phyloP scores from a whole-genome alignment of 2,329 filamentous ascomycete species.

The Dactylellina cionopaga region DNA sequence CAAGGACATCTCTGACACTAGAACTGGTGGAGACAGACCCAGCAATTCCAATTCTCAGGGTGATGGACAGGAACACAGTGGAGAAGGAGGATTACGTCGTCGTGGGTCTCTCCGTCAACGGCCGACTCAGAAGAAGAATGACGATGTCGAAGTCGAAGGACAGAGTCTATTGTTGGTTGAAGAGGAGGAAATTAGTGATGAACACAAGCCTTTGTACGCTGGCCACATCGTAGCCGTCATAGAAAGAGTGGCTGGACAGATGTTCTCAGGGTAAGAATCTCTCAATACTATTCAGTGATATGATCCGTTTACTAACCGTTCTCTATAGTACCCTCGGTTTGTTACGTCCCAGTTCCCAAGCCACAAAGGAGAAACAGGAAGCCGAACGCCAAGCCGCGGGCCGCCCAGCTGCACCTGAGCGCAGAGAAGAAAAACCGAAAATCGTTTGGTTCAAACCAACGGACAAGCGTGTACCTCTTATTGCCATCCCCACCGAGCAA shows the following conservation, averaged over 20 bases:
- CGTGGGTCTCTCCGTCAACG: conserved; percentile 95
- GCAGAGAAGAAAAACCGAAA: conserved; percentile 95
- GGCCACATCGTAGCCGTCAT: conserved; percentile 97
- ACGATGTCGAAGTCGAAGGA: conserved; percentile 97
- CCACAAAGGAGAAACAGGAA: conserved; percentile 99
- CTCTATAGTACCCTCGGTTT: conserved; percentile 78
- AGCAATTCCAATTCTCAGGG: conserved; percentile 74
- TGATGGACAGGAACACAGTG: conserved; percentile 48
- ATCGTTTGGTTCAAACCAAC: conserved; percentile 99
- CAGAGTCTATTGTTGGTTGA: conserved; percentile 96
- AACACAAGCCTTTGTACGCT: conserved; percentile 95
- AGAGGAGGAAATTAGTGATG: conserved; percentile 98
- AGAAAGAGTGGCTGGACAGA: conserved; percentile 95
- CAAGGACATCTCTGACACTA: conserved; percentile 95
- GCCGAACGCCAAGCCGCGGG: conserved; percentile 84
- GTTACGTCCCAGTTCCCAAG: conserved; percentile 94
- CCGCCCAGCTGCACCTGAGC: conserved; percentile 78
- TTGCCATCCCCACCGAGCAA: conserved; percentile 97
- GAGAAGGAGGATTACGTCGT: conserved; percentile 75
- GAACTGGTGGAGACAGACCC: conserved; percentile 76
- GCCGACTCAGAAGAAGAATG: conserved; percentile 99
- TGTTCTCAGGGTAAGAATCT: conserved; percentile 78
- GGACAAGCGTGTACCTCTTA: conserved; percentile 96
- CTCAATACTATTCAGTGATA: not conserved
- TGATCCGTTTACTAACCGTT: conserved; percentile 50